Evolutionary conservation across 139 green algal genomes (phyloP).

Genomic region (Haematococcus lacustris): DNA sequence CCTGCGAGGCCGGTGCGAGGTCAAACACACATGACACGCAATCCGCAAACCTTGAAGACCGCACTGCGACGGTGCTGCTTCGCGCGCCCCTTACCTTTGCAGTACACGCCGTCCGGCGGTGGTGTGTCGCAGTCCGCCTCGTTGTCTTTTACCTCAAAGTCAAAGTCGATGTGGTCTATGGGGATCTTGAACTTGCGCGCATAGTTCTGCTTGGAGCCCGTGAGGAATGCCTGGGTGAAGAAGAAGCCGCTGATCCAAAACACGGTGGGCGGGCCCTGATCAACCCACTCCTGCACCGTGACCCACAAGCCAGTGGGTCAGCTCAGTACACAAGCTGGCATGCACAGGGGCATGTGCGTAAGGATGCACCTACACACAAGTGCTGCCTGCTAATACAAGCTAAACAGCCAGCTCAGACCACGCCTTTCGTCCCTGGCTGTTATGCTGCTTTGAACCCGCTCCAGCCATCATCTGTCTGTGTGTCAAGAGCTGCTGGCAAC

Average conservation of each 20-base stretch:
- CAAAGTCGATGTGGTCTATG: conserved; percentile 71
- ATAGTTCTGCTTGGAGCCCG: conserved; percentile 73
- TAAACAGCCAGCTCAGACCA: no score
- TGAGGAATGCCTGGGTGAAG: conserved; percentile 77
- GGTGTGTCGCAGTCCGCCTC: conserved; percentile 6
- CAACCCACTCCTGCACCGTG: conserved; percentile 42
- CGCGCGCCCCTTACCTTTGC: conserved; percentile 46
- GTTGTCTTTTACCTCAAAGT: conserved; percentile 33
- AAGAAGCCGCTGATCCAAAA: conserved; percentile 83
- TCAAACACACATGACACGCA: neutral
- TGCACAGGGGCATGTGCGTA: no score
- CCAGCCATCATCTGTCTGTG: no score
- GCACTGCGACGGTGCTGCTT: neutral
- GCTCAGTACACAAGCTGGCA: no score
- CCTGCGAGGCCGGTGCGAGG: conserved; percentile 33
- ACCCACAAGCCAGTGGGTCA: no score
- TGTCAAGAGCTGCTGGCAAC: no score
- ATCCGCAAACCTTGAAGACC: neutral
- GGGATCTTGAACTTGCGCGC: conserved; percentile 56
- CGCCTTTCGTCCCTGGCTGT: no score
- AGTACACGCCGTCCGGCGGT: neutral
- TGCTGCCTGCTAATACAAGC: no score
- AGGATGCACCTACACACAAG: no score
- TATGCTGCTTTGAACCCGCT: no score
- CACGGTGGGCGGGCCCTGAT: conserved; percentile 47